These are phyloP conservation scores for Chimonanthus salicifolius DNA, from an alignment of 164 flowering plant species.

Conservation along the genomic window DNA sequence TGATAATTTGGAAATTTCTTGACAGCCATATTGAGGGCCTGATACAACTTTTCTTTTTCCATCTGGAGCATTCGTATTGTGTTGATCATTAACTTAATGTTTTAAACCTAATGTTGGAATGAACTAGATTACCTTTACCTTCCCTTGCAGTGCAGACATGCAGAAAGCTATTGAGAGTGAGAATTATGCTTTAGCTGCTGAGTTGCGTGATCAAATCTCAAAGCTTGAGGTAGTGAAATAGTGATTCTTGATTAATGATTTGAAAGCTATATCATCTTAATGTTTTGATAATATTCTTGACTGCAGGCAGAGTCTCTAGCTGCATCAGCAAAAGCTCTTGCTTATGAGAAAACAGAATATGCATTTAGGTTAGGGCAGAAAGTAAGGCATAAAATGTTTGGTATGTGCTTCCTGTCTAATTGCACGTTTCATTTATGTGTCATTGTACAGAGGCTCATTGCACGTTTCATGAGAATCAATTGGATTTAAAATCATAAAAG, in stretches of 20 bases:
- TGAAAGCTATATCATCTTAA: background rate
- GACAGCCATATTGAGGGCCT: background rate
- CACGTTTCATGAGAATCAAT: too few relatives aligned
- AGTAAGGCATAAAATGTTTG: conserved; percentile 82
- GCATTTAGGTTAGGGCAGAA: conserved; percentile 86
- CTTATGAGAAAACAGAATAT: conserved; percentile 60
- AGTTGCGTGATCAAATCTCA: conserved; percentile 73
- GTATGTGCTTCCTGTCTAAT: conserved; percentile 31
- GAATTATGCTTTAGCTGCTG: conserved; percentile 75
- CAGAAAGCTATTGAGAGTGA: conserved; percentile 80
- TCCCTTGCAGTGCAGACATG: conserved; percentile 66
- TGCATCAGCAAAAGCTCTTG: conserved; percentile 79
- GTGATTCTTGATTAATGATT: background rate
- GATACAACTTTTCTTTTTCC: background rate
- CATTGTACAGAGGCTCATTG: background rate
- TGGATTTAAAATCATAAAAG: too few relatives aligned
- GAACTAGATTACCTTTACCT: conserved; percentile 1
- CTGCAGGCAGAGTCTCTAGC: conserved; percentile 62
- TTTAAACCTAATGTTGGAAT: background rate
- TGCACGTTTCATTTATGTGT: background rate
- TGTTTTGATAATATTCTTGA: conserved; percentile 3
- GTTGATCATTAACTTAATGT: background rate
- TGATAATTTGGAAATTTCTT: too few relatives aligned
- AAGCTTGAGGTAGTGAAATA: conserved; percentile 41
- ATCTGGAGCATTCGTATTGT: background rate